Base-by-base conservation (phyloP, 768 basidiomycete species). In the Cubamyces sp. region DNA sequence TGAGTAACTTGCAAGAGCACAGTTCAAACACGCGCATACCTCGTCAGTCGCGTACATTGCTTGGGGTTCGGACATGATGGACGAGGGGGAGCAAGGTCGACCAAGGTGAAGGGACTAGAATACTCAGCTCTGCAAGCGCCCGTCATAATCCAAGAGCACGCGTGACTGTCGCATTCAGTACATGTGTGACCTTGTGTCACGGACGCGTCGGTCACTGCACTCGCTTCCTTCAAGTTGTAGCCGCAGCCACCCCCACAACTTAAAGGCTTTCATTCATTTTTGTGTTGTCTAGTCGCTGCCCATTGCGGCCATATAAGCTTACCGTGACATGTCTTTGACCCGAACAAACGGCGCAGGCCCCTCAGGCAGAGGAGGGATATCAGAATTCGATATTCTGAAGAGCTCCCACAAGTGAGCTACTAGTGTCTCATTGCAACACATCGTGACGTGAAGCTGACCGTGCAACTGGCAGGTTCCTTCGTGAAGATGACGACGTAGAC, bases 21-120 rank as follows among this genome's bases (percentile, higher is more conserved):
- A 16, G 1, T 18, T 39, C 15, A 45, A 12, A 41, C 46, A 41
- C 8, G 9, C 3, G 1, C 69, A 56, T 67, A 92, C 92, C 83
- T 94, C 92, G 76, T 94, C 92, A 3, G 91, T 92, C 41, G 92
- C 83, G 70, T 94, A 94, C 41, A 93, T 84, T 45, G 92, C 91
- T 62, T 92, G 85, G 57, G 77, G 77, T 72, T 82, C 71, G 28
- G 72, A 71, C 76, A 76, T 76, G n/a, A 23, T 64, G 49, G 46
- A 66, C 28, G 25, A 5, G 48, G 15, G 23, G 30, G 41, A 30
- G 28, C 25, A 42, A 37, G 57, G 28, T 25, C 41, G 21, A 59
- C 15, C 23, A 37, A 42, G 42, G 30, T 48, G 46, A 58, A 58
- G 49, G 49, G 57, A 58, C 48, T 51, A 59, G 57, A 59, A 59